Conservation (phyloP, 805 yeast species). For the Hyphopichia homilentoma region DNA sequence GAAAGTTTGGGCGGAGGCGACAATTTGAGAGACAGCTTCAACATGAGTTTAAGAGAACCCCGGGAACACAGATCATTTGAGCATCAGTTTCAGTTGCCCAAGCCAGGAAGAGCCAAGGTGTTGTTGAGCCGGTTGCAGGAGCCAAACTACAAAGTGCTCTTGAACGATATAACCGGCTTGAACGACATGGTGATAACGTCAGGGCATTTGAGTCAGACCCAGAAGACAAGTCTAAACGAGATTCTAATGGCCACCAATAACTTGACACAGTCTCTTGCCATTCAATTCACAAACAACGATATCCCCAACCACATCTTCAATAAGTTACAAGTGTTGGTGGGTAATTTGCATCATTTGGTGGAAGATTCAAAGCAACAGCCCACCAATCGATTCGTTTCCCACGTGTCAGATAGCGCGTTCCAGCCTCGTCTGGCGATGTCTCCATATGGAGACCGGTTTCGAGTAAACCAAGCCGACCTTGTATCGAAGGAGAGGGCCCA, state of each 20-base stretch:
- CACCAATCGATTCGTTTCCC: too few relatives aligned
- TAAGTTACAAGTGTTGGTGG: conserved; percentile 7
- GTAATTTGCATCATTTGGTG: background rate
- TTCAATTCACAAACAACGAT: conserved; percentile 7
- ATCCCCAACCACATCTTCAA: conserved; percentile 5
- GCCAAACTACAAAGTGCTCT: background rate
- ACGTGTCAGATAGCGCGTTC: too few relatives aligned
- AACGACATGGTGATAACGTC: background rate
- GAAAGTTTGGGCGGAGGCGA: too few relatives aligned
- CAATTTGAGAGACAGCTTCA: too few relatives aligned
- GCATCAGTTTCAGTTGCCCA: too few relatives aligned
- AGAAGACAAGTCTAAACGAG: conserved; percentile 8
- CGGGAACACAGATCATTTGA: too few relatives aligned
- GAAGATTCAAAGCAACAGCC: background rate
- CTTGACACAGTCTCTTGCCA: conserved; percentile 9
- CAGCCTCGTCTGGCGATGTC: too few relatives aligned
- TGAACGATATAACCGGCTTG: background rate
- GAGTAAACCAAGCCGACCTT: too few relatives aligned
- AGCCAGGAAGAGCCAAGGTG: too few relatives aligned
- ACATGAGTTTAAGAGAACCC: too few relatives aligned
- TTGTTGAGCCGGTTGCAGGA: background rate
- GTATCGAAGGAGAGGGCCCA: too few relatives aligned
- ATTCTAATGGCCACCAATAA: conserved; percentile 6
- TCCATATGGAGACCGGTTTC: too few relatives aligned
- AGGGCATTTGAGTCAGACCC: conserved; percentile 1